Percentiles rank a stretch among this genome's conserved stretches.
Evolutionary conservation across 495 filamentous ascomycete species (phyloP).

Genomic region (Talaromyces ruber): DNA sequence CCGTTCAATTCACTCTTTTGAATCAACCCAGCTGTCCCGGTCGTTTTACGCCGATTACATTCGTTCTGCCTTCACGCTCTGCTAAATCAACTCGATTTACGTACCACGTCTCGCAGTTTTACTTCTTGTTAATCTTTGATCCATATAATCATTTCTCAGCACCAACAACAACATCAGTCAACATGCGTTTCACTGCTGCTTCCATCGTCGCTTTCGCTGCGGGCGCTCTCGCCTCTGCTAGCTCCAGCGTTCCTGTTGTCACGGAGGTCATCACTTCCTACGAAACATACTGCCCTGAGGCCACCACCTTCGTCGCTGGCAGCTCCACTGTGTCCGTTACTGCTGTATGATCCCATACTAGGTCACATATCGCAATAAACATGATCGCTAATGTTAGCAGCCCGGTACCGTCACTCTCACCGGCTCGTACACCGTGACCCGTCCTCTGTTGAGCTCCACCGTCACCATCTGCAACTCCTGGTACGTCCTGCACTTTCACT

Average conservation of each 20-base stretch:
- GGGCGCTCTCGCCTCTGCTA: constrained; percentile 16
- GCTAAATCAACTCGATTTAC: background rate
- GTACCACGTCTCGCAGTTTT: background rate
- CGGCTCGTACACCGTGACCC: constrained; percentile 54
- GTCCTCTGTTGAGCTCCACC: constrained; percentile 55
- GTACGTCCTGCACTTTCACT: constrained; percentile 24
- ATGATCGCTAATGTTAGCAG: constrained; percentile 24
- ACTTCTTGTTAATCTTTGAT: constrained; percentile 3
- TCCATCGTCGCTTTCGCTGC: constrained; percentile 56
- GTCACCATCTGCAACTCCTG: constrained; percentile 59
- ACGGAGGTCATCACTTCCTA: constrained; percentile 73
- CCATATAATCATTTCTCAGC: constrained; percentile 9
- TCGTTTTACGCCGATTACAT: constrained; percentile 38
- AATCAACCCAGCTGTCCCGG: constrained; percentile 18
- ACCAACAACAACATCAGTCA: constrained; percentile 34
- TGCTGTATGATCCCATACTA: constrained; percentile 38
- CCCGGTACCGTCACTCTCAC: constrained; percentile 74
- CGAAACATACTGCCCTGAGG: constrained; percentile 78
- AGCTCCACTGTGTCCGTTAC: constrained; percentile 72
- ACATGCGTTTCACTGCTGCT: constrained; percentile 80
- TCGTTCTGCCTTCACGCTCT: constrained; percentile 32
- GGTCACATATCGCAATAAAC: constrained; percentile 10
- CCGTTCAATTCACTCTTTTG: constrained; percentile 5
- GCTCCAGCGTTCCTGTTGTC: constrained; percentile 34
- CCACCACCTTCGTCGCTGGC: constrained; percentile 64